A percentile compares a stretch with the other conserved stretches of the same genome.
These are phyloP conservation scores for Phaffomyces thermotolerans DNA, from an alignment of 805 yeast species.

Conservation along the genomic window DNA sequence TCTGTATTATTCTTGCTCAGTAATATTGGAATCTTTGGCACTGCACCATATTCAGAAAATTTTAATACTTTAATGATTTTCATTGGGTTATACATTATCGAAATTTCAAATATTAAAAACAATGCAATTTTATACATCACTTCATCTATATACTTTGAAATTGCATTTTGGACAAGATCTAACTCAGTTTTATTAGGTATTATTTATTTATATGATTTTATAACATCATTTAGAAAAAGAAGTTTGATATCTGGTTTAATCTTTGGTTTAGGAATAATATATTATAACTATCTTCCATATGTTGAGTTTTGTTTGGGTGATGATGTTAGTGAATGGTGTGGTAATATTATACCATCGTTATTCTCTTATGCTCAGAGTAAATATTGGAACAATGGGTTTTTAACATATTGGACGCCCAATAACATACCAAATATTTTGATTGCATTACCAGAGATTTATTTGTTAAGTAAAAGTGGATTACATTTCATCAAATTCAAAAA, in stretches of 20 bases:
- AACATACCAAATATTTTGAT: slow-evolving; percentile 80
- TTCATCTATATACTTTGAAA: slow-evolving; percentile 36
- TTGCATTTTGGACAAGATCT: slow-evolving; percentile 61
- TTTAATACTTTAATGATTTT: slow-evolving; percentile 55
- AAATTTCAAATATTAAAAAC: slow-evolving; percentile 13
- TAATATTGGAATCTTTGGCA: slow-evolving; percentile 75
- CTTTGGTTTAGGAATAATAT: slow-evolving; percentile 39
- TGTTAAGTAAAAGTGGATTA: slow-evolving; percentile 35
- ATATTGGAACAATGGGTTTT: slow-evolving; percentile 83
- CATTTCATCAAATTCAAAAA: slow-evolving; percentile 29
- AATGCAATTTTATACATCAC: not conserved
- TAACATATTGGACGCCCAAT: slow-evolving; percentile 73
- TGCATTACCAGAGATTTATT: slow-evolving; percentile 57
- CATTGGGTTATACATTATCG: slow-evolving; percentile 42
- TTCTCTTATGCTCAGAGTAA: slow-evolving; percentile 64
- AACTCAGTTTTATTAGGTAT: slow-evolving; percentile 72
- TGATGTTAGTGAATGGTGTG: slow-evolving; percentile 66
- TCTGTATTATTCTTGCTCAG: slow-evolving; percentile 49
- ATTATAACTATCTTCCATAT: slow-evolving; percentile 49
- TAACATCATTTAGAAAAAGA: slow-evolving; percentile 13
- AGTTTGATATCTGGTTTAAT: slow-evolving; percentile 48
- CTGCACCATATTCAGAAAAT: slow-evolving; percentile 73
- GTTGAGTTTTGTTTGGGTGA: slow-evolving; percentile 44
- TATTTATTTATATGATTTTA: slow-evolving; percentile 49
- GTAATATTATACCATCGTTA: slow-evolving; percentile 45